These are phyloP conservation scores for Setaria viridis DNA, from an alignment of 202 grass and related monocot species.

Conservation along the genomic window DNA sequence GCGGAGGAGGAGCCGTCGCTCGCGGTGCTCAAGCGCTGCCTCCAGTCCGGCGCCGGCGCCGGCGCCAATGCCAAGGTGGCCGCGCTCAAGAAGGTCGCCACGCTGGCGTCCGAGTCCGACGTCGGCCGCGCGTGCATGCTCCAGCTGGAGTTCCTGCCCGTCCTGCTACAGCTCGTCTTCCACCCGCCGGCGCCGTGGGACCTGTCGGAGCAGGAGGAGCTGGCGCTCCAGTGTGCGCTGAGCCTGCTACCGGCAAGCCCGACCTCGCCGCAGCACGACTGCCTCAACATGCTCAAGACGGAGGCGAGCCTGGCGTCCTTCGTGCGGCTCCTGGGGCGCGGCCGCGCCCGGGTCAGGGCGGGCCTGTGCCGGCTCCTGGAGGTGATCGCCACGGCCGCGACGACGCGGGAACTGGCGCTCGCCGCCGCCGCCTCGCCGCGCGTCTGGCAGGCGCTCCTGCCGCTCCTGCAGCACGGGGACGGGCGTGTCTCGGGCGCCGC, in stretches of 20 bases:
- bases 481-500: constrained; percentile 53
- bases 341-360: constrained; percentile 44
- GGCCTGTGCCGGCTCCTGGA: constrained; percentile 70
- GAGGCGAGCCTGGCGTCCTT: constrained; percentile 63
- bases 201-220: constrained; percentile 39
- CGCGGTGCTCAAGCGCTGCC: constrained; percentile 49
- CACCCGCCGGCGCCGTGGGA: background rate
- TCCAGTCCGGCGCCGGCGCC: constrained; percentile 34
- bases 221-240: constrained; percentile 68
- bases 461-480: constrained; percentile 48
- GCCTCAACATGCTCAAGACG: constrained; percentile 70
- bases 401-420: constrained; percentile 53
- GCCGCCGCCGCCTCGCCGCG: constrained; percentile 54
- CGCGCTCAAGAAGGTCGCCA: constrained; percentile 54
- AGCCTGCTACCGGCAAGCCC: constrained; percentile 49
- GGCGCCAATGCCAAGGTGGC: constrained; percentile 26
- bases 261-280: constrained; percentile 55
- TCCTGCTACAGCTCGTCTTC: constrained; percentile 76
- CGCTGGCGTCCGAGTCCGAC: constrained; percentile 81
- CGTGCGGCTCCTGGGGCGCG: constrained; percentile 55
- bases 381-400: constrained; percentile 53
- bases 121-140: constrained; percentile 75
- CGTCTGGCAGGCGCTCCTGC: constrained; percentile 62
- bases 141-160: constrained; percentile 74
- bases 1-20: constrained; percentile 59